Evolutionary conservation across 2,329 filamentous ascomycete species (phyloP).

Genomic region (Colletotrichum melonis): DNA sequence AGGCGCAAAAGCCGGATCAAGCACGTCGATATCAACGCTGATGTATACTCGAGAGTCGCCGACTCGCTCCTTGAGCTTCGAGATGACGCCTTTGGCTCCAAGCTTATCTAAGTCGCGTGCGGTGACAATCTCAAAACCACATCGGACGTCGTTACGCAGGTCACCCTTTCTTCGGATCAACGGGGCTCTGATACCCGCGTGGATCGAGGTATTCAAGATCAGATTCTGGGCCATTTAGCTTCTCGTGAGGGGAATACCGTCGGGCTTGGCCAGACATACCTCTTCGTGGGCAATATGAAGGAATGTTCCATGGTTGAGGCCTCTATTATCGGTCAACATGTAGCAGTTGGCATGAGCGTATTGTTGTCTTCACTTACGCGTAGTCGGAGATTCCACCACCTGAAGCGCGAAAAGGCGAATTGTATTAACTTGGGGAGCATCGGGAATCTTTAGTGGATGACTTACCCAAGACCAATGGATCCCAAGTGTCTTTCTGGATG

Average conservation of each 20-base stretch:
- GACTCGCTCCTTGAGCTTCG: conserved; percentile 69
- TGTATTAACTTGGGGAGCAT: conserved; percentile 12
- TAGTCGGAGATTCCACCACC: conserved; percentile 70
- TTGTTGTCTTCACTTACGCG: conserved; percentile 52
- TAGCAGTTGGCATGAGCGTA: neutral
- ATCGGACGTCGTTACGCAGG: conserved; percentile 65
- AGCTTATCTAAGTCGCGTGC: conserved; percentile 78
- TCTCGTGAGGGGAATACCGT: neutral
- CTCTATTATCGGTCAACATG: conserved; percentile 44
- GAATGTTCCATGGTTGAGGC: conserved; percentile 72
- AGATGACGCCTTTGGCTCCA: conserved; percentile 72
- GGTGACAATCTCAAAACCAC: conserved; percentile 68
- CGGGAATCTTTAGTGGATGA: neutral
- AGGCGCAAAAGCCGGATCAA: conserved; percentile 78
- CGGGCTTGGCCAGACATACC: conserved; percentile 35
- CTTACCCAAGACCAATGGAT: conserved; percentile 68
- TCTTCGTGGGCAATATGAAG: conserved; percentile 72
- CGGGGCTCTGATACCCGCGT: conserved; percentile 71
- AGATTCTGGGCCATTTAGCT: conserved; percentile 50
- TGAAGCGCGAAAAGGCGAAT: conserved; percentile 26
- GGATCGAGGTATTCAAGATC: conserved; percentile 67
- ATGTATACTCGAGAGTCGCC: conserved; percentile 71
- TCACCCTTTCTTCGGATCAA: conserved; percentile 61
- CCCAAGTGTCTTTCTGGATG: conserved; percentile 71
- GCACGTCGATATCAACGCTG: conserved; percentile 83